These are phyloP conservation scores for Plantago rigida DNA, from an alignment of 305 asterid genomes.

Conservation along the genomic window DNA sequence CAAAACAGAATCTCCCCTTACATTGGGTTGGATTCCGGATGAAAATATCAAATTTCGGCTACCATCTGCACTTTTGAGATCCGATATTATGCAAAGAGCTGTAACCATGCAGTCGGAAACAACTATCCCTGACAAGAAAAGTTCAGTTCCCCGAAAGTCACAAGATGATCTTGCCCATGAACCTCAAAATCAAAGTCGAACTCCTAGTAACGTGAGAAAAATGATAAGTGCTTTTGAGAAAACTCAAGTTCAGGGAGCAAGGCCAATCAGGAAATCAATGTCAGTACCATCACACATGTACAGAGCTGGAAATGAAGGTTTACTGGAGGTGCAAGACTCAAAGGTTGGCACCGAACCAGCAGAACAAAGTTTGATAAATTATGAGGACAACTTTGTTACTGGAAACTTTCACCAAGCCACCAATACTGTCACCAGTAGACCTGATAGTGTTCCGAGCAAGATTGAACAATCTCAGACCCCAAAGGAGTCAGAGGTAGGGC, in stretches of 20 bases:
- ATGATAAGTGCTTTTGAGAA: conserved; percentile 74
- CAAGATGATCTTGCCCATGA: conserved; percentile 26
- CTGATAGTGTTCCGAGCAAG: conserved; percentile 22
- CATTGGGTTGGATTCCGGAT: conserved; percentile 23
- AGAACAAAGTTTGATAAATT: conserved; percentile 23
- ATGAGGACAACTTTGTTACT: conserved; percentile 22
- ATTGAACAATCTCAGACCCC: conserved; percentile 14
- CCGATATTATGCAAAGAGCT: conserved; percentile 27
- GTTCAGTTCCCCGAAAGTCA: conserved; percentile 19
- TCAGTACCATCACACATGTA: conserved; percentile 31
- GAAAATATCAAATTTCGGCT: conserved; percentile 26
- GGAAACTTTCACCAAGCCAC: conserved; percentile 24
- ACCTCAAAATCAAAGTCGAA: conserved; percentile 31
- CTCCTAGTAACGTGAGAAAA: conserved; percentile 62
- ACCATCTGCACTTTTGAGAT: conserved; percentile 23
- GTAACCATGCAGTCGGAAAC: conserved; percentile 27
- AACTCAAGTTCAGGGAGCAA: conserved; percentile 46
- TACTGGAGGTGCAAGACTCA: conserved; percentile 16
- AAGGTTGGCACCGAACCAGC: conserved; percentile 24
- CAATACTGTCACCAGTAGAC: conserved; percentile 20
- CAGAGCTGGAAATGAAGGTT: conserved; percentile 24
- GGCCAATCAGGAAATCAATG: conserved; percentile 31
- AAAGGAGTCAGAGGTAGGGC: conserved; percentile 22
- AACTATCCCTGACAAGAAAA: conserved; percentile 23
- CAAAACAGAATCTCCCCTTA: conserved; percentile 29